Evolutionary conservation across 2,329 filamentous ascomycete genomes (phyloP).

Genomic region (Cordyceps pruinosa): DNA sequence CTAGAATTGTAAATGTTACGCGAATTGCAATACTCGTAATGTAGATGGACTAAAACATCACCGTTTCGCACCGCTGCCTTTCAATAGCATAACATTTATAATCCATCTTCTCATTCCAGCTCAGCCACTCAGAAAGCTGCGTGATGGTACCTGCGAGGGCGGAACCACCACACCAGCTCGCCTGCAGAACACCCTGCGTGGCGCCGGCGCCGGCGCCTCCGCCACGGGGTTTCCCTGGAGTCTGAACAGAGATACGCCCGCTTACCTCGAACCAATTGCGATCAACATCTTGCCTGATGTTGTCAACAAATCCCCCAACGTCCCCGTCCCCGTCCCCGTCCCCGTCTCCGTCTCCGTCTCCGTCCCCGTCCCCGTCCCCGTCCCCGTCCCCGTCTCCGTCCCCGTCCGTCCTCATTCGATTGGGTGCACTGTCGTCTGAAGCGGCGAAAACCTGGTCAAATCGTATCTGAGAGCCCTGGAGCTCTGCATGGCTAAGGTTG

Average conservation of each 20-base stretch:
- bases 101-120: slow-evolving; percentile 22
- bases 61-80: neutral
- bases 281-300: slow-evolving; percentile 38
- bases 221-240: slow-evolving; percentile 26
- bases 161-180: slow-evolving; percentile 25
- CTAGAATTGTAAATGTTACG: no score
- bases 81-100: neutral
- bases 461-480: neutral
- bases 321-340: slow-evolving; percentile 29
- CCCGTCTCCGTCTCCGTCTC: no score
- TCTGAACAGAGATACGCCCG: slow-evolving; percentile 31
- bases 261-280: slow-evolving; percentile 36
- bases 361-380: slow-evolving; percentile 26
- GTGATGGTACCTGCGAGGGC: slow-evolving; percentile 26
- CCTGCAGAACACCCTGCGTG: slow-evolving; percentile 26
- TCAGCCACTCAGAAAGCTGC: slow-evolving; percentile 27
- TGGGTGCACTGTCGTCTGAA: slow-evolving; percentile 7
- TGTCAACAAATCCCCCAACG: slow-evolving; percentile 33
- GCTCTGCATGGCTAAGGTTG: no score
- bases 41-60: slow-evolving; percentile 1
- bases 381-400: slow-evolving; percentile 29
- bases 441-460: slow-evolving; percentile 11
- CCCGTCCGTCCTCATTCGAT: slow-evolving; percentile 16
- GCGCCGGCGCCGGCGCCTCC: slow-evolving; percentile 21
- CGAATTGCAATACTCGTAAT: no score